These are phyloP conservation scores for Camelina sativa DNA, from an alignment of 345 rosid species.

Conservation along the genomic window DNA sequence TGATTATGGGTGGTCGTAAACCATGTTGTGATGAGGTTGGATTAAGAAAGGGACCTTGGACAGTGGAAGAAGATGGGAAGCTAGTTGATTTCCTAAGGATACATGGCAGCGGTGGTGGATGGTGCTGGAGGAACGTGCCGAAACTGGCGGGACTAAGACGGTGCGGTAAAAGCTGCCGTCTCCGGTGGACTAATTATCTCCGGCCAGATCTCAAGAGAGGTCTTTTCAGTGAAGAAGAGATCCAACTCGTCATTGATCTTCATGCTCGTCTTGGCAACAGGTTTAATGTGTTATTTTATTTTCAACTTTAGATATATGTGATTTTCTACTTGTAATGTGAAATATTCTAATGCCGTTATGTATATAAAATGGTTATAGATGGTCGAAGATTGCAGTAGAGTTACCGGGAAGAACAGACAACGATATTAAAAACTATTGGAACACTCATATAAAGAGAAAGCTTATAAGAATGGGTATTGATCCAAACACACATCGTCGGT, in stretches of 20 bases:
- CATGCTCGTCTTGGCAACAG: conserved; percentile 78
- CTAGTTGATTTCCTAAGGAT: conserved; percentile 63
- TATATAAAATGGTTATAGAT: conserved; percentile 46
- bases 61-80: conserved; percentile 69
- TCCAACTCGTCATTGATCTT: conserved; percentile 69
- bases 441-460: conserved; percentile 84
- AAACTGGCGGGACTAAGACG: conserved; percentile 76
- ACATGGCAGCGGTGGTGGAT: conserved; percentile 64
- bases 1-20: conserved; percentile 61
- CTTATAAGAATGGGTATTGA: conserved; percentile 79
- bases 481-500: conserved; percentile 58
- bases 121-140: conserved; percentile 80
- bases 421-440: conserved; percentile 86
- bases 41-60: conserved; percentile 82
- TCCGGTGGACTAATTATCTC: conserved; percentile 87
- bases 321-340: neutral
- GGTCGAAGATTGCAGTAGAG: conserved; percentile 84
- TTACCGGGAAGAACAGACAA: conserved; percentile 89
- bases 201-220: conserved; percentile 82
- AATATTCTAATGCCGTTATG: neutral
- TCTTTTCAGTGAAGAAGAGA: conserved; percentile 64
- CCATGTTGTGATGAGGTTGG: conserved; percentile 75
- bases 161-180: conserved; percentile 83
- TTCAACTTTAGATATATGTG: neutral
- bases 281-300: conserved; percentile 26